phyloP scores from a whole-genome alignment of 176 grass and related monocot species.

The Saccharum spontaneum region DNA sequence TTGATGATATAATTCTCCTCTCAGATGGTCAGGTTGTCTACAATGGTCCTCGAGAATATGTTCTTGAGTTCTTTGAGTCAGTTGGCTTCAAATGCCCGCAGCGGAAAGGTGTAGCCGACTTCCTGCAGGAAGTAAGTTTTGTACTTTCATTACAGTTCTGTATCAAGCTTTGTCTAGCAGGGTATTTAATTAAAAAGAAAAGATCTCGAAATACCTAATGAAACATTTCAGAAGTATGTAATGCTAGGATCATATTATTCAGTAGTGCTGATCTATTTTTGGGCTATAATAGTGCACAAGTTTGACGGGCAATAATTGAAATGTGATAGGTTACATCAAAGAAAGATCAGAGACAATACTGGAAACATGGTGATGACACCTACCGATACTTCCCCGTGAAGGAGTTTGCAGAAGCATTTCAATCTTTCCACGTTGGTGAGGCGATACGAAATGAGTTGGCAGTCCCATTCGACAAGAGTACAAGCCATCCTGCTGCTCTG shows the following conservation, averaged over 20 bases:
- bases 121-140: slow-evolving; percentile 72
- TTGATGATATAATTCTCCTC: slow-evolving; percentile 88
- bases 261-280: neutral
- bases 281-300: neutral
- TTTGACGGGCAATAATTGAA: slow-evolving; percentile 1
- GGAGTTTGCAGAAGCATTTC: slow-evolving; percentile 70
- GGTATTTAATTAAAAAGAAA: neutral
- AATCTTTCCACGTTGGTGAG: slow-evolving; percentile 59
- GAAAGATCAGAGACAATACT: slow-evolving; percentile 85
- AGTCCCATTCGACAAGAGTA: slow-evolving; percentile 58
- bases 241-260: slow-evolving; percentile 9
- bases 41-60: slow-evolving; percentile 71
- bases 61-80: slow-evolving; percentile 74
- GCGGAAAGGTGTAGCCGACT: slow-evolving; percentile 79
- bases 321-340: slow-evolving; percentile 65
- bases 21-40: slow-evolving; percentile 78
- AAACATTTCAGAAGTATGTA: neutral
- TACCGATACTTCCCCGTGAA: slow-evolving; percentile 67
- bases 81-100: slow-evolving; percentile 76
- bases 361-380: slow-evolving; percentile 56
- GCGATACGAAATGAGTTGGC: slow-evolving; percentile 48
- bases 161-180: slow-evolving; percentile 1
- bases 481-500: slow-evolving; percentile 64
- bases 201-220: neutral
- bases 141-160: neutral